phyloP scores from a whole-genome alignment of 805 yeast genomes.

The Metschnikowia borealis region DNA sequence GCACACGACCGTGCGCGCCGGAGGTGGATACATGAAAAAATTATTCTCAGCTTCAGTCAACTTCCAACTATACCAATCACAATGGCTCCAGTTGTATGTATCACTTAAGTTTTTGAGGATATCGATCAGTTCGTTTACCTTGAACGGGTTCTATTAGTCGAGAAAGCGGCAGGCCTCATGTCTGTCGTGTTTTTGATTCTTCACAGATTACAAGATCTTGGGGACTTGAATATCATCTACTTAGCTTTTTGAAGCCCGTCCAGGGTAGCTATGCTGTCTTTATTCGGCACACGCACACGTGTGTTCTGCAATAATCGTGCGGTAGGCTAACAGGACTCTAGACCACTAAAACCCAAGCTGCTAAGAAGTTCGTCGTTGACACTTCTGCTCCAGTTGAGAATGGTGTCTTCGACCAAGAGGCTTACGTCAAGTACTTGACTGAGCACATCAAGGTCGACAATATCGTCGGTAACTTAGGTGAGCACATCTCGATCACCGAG shows the following conservation, averaged over 20 bases:
- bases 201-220: neutral
- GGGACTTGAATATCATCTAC: constrained; percentile 5
- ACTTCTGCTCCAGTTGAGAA: constrained; percentile 95
- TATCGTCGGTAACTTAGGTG: constrained; percentile 95
- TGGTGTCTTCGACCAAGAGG: constrained; percentile 96
- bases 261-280: constrained; percentile 49
- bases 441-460: constrained; percentile 99
- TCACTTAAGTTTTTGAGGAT: constrained; percentile 20
- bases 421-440: constrained; percentile 95
- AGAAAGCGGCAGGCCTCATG: neutral
- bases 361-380: constrained; percentile 92
- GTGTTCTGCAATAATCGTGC: constrained; percentile 43
- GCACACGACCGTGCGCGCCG: constrained; percentile 7
- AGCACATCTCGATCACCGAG: constrained; percentile 79
- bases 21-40: neutral
- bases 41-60: constrained; percentile 2
- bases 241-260: constrained; percentile 33
- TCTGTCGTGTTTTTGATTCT: constrained; percentile 1
- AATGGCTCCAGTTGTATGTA: constrained; percentile 95
- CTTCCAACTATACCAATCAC: constrained; percentile 17
- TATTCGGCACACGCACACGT: constrained; percentile 19
- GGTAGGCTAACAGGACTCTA: constrained; percentile 68
- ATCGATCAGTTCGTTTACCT: constrained; percentile 33
- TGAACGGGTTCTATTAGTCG: constrained; percentile 26
- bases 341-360: constrained; percentile 74